Evolutionary conservation across 2,329 filamentous ascomycete genomes (phyloP), one percentile per base, ranked within the genome.

Genomic region (Elsinoe arachidis): DNA sequence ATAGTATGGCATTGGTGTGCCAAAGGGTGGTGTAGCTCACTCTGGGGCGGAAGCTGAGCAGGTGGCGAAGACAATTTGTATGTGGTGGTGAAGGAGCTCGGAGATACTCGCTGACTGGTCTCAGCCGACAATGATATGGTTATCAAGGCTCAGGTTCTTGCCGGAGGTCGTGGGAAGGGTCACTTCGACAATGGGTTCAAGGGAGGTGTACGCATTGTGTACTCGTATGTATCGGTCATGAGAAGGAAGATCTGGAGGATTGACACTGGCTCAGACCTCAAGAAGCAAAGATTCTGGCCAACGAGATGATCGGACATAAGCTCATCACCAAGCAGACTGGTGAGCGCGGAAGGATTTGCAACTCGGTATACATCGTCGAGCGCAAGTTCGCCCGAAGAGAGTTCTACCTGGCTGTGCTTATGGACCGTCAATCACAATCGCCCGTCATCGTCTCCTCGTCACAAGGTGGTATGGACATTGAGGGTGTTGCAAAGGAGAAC

Each of bases 271-370:
- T 14, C 62, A 85, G 82, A 61, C 89, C 93, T 60, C 91, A 90
- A 68, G 83, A 86, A 81, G 93, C 93, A 71, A 88, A 90, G 81
- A 96, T 97, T 85, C 96, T 99, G 73, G 92, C 93, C 67, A 83
- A 92, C 67, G 91, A 99, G 80, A 99, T 99, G 93, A 97, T 99
- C 76, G 93, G 93, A 72, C 92, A 99, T 80, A 96, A 96, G 78
- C 90, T 99, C 76, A 84, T 99, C 77, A 99, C 93, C 75, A 99
- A 99, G 85, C 93, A 99, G 81, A 99, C 93, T 59, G 93, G 93
- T 73, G 89, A 92, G 67, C 83, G 76, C 67, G 93, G 93, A 71
- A 90, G 93, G 74, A 84, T 95, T 73, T 99, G 93, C 83, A 97
- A 88, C 76, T 83, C 91, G 63, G 93, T 99, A 72, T 97, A 95